Evolutionary conservation across 352 stramenopile species (phyloP), one percentile per base, ranked within the genome.

Genomic region (Globisporangium nagaii): DNA sequence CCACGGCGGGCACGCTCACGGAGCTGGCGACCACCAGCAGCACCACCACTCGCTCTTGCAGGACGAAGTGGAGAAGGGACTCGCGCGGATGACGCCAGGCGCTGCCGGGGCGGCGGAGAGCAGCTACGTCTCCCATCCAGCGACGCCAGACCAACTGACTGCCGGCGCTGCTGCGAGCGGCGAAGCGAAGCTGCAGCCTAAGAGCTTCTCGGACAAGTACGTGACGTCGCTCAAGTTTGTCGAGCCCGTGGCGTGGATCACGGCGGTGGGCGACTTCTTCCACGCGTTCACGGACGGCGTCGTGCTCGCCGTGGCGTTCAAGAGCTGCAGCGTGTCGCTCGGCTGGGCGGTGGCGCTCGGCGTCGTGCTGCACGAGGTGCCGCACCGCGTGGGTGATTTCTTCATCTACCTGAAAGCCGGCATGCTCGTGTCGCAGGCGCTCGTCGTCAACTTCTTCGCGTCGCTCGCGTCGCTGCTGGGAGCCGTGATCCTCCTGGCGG

Each of bases 321-420:
- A 53, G 44, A 66, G 59, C 59, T 66, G 59, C 44, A 66, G 53
- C 24, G 19, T 49, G 15, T 36, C 59, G 20, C 46, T 66, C 36
- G 59, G 53, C 40, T 66, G 59, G 59, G 51, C 53, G 2, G 56
- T 66, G 6, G 59, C 53, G n/a, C 24, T 66, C 4, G 56, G 59
- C 22, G n/a, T 66, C 35, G 59, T 66, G 53, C 59, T 66, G 8
- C 59, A 66, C 56, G 59, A 66, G 32, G 56, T 66, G 19, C 59
- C 59, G 39, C 59, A 66, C 24, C 53, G 59, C 22, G 59, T 66
- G 5, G 59, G 59, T 19, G 56, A 66, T 37, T 66, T 63, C 28
- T 66, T 66, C 52, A 66, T 66, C 59, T 66, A 42, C 43, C 27
- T 66, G 5, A 62, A 62, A 30, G 52, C 59, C 25, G 58, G 58